phyloP scores from a whole-genome alignment of 225 moss, liverwort and hornwort genomes.

The Polytrichum commune region DNA sequence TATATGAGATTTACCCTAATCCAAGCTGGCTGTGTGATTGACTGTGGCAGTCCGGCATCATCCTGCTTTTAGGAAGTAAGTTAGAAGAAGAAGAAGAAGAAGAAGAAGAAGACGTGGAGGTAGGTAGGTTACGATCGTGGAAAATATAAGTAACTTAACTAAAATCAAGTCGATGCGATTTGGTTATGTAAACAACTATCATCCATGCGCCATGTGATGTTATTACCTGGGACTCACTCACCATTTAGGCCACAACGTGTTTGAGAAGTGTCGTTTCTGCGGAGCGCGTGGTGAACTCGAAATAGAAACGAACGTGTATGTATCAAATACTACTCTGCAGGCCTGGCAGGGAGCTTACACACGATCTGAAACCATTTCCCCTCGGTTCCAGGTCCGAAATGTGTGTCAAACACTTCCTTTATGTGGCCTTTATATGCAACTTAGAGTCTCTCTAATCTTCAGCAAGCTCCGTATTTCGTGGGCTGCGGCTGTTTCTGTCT shows the following conservation, averaged over 20 bases:
- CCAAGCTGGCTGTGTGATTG: neutral
- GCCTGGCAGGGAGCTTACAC: too few species aligned
- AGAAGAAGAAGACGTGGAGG: neutral
- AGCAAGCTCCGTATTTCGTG: neutral
- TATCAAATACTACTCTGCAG: neutral
- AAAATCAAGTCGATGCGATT: neutral
- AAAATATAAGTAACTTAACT: neutral
- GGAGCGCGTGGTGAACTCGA: neutral
- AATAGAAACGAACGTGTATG: neutral
- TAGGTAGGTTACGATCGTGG: constrained; percentile 2
- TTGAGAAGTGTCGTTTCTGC: too few species aligned
- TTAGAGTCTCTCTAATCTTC: neutral
- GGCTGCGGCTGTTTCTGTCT: neutral
- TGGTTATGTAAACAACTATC: neutral
- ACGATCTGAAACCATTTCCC: neutral
- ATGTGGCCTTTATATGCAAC: neutral
- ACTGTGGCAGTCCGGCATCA: too few species aligned
- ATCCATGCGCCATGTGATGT: neutral
- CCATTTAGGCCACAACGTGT: too few species aligned
- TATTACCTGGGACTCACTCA: neutral
- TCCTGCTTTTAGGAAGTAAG: too few species aligned
- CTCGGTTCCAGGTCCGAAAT: neutral
- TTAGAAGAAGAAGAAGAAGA: too few species aligned
- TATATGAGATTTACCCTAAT: neutral
- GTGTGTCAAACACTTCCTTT: neutral